Conservation (phyloP, 495 filamentous ascomycete species). For the Filosporella fistucella region DNA sequence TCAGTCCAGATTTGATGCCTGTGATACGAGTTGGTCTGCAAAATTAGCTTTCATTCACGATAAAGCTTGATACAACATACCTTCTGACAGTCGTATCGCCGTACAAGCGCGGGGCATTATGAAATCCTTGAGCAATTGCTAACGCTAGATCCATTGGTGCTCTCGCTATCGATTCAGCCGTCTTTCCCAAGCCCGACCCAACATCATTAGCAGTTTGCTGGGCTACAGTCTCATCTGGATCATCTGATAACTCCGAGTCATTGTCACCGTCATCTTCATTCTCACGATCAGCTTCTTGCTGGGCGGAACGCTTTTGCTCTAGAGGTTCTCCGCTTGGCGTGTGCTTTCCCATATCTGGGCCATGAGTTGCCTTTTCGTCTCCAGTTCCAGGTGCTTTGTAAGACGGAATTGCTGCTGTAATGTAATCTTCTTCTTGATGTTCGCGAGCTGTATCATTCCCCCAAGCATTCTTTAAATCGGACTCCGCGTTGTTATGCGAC, state of each 20-base stretch:
- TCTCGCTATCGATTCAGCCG: conserved; percentile 40
- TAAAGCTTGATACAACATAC: background rate
- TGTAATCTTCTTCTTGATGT: too few species aligned
- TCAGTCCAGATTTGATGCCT: conserved; percentile 62
- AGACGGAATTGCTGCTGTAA: too few species aligned
- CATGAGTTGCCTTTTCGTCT: background rate
- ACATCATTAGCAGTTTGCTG: conserved; percentile 38
- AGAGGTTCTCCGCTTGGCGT: conserved; percentile 12
- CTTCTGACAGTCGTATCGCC: conserved; percentile 47
- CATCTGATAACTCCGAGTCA: conserved; percentile 12
- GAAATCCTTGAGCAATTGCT: conserved; percentile 74
- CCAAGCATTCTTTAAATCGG: too few species aligned
- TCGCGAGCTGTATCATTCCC: too few species aligned
- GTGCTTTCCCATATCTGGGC: conserved; percentile 9
- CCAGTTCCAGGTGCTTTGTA: too few species aligned
- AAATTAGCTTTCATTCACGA: background rate
- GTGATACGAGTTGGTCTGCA: conserved; percentile 54
- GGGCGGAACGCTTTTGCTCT: background rate
- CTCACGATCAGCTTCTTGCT: conserved; percentile 6
- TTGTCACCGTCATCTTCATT: too few species aligned
- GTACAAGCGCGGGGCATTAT: conserved; percentile 78
- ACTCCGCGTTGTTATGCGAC: too few species aligned
- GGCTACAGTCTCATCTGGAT: conserved; percentile 22
- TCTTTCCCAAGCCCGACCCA: conserved; percentile 39
- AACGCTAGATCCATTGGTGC: conserved; percentile 60